A percentile compares a stretch with the other conserved stretches of the same genome.
Conservation (phyloP, 768 basidiomycete species). For the Auriculariales sp. region DNA sequence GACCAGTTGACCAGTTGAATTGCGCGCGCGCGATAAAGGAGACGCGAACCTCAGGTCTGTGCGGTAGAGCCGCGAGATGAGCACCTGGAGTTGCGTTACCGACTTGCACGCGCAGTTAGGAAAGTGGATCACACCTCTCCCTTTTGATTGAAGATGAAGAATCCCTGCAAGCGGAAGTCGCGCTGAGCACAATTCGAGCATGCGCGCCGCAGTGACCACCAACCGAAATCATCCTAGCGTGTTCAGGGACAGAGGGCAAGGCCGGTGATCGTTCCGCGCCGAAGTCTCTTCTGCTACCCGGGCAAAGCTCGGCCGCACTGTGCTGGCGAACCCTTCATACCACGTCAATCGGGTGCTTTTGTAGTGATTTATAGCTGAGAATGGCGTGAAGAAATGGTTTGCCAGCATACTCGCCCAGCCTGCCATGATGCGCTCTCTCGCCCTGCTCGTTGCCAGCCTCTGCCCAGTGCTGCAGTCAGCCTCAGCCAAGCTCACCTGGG, state of each 20-base stretch:
- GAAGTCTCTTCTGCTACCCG: background rate
- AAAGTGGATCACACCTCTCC: conserved; percentile 68
- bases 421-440: conserved; percentile 1
- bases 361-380: too few relatives aligned
- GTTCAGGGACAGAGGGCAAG: too few relatives aligned
- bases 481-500: conserved; percentile 27
- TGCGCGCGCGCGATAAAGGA: background rate
- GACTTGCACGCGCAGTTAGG: conserved; percentile 4
- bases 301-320: background rate
- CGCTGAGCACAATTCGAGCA: background rate
- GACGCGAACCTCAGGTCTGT: conserved; percentile 84
- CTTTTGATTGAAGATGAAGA: conserved; percentile 99
- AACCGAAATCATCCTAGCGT: conserved; percentile 35
- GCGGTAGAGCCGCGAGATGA: conserved; percentile 91
- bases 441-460: background rate
- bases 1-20: background rate
- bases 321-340: too few relatives aligned
- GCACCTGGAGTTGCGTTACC: conserved; percentile 38
- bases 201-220: conserved; percentile 12
- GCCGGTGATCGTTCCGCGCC: conserved; percentile 1
- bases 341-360: too few relatives aligned
- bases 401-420: too few relatives aligned
- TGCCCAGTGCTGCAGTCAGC: background rate
- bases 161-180: conserved; percentile 44
- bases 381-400: too few relatives aligned